Conservation (phyloP, 1,139 yeast species). For the Zygoascus hellenicus region DNA sequence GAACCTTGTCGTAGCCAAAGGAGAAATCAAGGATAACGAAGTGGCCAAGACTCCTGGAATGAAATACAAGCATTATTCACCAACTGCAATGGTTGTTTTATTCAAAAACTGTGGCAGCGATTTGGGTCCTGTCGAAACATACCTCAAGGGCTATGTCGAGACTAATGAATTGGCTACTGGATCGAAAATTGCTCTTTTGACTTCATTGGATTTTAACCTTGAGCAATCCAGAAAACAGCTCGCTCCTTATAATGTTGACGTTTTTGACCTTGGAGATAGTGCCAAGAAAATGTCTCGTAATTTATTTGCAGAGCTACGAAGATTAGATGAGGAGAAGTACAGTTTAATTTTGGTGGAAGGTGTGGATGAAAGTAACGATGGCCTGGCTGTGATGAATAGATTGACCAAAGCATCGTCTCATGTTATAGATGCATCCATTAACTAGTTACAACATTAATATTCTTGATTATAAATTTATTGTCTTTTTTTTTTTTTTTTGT, state of each 20-base stretch:
- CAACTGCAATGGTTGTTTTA: slow-evolving; percentile 75
- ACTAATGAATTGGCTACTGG: neutral
- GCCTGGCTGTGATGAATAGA: slow-evolving; percentile 92
- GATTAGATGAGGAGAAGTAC: slow-evolving; percentile 54
- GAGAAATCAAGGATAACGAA: slow-evolving; percentile 58
- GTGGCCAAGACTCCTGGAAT: slow-evolving; percentile 92
- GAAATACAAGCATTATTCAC: slow-evolving; percentile 95
- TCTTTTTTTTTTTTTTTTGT: neutral
- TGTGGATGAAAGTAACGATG: slow-evolving; percentile 63
- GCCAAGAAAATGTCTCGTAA: slow-evolving; percentile 67
- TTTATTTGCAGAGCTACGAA: slow-evolving; percentile 64
- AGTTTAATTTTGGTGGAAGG: slow-evolving; percentile 73
- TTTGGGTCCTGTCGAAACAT: slow-evolving; percentile 26
- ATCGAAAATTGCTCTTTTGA: slow-evolving; percentile 45
- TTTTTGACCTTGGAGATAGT: slow-evolving; percentile 48
- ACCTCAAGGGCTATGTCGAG: slow-evolving; percentile 16
- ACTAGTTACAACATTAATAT: neutral
- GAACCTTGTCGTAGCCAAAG: slow-evolving; percentile 56
- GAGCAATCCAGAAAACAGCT: slow-evolving; percentile 13
- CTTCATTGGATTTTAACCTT: slow-evolving; percentile 26
- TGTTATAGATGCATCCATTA: neutral
- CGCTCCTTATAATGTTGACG: slow-evolving; percentile 28
- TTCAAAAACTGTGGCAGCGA: slow-evolving; percentile 52
- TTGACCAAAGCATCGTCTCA: slow-evolving; percentile 72
- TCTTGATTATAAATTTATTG: neutral